Conservation (phyloP, 345 rosid genomes). For the Eucalyptus erythrocorys region DNA sequence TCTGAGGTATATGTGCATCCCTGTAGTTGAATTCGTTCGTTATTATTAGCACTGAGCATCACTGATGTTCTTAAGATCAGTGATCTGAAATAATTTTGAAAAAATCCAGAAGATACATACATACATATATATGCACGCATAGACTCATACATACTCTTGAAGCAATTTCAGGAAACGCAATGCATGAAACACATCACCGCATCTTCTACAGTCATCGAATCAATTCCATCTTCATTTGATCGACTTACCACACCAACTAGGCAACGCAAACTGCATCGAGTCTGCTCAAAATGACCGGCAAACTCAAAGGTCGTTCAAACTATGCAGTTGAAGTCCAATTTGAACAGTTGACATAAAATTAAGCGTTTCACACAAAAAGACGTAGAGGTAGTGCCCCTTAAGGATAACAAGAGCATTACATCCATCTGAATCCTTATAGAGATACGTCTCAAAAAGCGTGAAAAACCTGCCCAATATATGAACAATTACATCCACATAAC, state of each 20-base stretch:
- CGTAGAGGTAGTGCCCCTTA: neutral
- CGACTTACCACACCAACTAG: neutral
- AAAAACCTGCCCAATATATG: neutral
- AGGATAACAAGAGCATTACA: neutral
- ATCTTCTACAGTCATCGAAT: neutral
- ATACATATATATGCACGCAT: neutral
- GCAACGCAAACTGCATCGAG: neutral
- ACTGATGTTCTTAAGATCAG: neutral
- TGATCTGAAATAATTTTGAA: too few relatives aligned
- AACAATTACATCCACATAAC: neutral
- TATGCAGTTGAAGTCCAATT: neutral
- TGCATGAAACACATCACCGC: neutral
- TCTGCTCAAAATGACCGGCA: neutral
- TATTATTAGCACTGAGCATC: neutral
- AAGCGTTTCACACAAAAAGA: neutral
- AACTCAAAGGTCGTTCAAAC: neutral
- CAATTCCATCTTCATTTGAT: neutral
- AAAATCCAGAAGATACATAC: neutral
- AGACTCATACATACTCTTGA: neutral
- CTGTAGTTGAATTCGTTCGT: too few relatives aligned
- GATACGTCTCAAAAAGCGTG: neutral
- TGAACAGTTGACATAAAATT: neutral
- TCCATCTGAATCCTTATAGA: neutral
- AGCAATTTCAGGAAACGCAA: too few relatives aligned
- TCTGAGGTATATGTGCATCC: neutral